Base-by-base conservation (phyloP, 306 rosid genomes). In the Corylus avellana region DNA sequence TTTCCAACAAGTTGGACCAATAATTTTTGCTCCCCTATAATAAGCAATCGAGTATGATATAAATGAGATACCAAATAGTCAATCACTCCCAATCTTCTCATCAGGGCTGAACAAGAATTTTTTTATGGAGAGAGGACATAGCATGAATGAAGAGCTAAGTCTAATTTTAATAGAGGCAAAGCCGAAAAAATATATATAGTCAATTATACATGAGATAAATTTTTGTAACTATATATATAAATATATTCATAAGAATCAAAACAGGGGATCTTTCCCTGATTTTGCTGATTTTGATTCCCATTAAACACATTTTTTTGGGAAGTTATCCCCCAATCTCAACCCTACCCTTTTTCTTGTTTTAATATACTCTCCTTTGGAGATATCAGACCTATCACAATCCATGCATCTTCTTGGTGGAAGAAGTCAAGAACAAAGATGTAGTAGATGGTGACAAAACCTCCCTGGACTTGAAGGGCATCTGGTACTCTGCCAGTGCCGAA, bases 341-440 rank as follows among this genome's bases (percentile, higher is more conserved):
- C 29, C 66, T 12, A 11, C 66, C 37, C 27, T 59, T 20, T 2
- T 10, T 59, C 4, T 25, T 59, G 7, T 22, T 25, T 59, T 17
- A 3, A 67, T 12, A 7, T 67, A 16, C 29, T 49, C 35, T 49
- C 42, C 42, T 57, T 71, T 70, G 16, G 54, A 22, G 5, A 70
- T 47, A 25, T 44, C 4, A 58, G 73, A 50, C 78, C 62, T 37
- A 46, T 82, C 61, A 3, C 76, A 22, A 39, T 56, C 61, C 61
- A 7, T 39, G 61, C 73, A 61, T 77, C 80, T 51, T 51, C 29
- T 47, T 49, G 77, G 74, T 73, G 44, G 37, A 68, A 67, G 55
- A 46, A 64, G 81, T 76, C 78, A 50, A 32, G 72, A 73, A 77
- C 82, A 80, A 84, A 68, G 77, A 80, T 77, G 27, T n/a, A 77